phyloP scores from a whole-genome alignment of 1,284 basidiomycete species.

The Coniferiporia weirii region DNA sequence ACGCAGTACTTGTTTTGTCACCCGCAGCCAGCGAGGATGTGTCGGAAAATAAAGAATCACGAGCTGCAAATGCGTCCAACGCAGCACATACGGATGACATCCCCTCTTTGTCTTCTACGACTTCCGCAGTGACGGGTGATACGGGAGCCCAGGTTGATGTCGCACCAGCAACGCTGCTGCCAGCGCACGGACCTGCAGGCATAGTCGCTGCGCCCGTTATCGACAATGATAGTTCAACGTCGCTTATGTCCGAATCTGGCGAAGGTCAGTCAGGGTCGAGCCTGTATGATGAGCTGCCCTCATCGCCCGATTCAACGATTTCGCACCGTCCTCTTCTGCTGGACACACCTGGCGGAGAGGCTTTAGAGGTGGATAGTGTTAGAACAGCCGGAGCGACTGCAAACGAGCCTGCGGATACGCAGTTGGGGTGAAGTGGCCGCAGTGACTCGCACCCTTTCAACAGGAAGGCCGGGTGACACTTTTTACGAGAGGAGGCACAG shows the following conservation, averaged over 20 bases:
- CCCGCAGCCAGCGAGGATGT: not conserved
- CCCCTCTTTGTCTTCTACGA: not conserved
- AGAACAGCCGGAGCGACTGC: not conserved
- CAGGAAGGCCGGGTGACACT: not conserved
- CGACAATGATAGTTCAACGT: slow-evolving; percentile 15
- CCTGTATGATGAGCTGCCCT: slow-evolving; percentile 32
- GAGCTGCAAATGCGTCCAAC: not conserved
- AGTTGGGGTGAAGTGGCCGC: not conserved
- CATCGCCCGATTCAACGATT: slow-evolving; percentile 32
- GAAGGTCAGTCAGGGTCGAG: slow-evolving; percentile 23
- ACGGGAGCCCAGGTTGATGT: not conserved
- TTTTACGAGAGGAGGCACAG: not conserved
- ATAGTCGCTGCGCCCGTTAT: not conserved
- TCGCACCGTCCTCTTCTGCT: slow-evolving; percentile 32
- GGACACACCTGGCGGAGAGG: slow-evolving; percentile 8
- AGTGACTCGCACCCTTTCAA: not conserved
- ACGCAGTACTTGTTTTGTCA: not conserved
- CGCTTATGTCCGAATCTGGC: slow-evolving; percentile 28
- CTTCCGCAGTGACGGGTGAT: not conserved
- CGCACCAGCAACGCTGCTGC: not conserved
- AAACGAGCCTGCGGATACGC: not conserved
- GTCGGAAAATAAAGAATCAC: not conserved
- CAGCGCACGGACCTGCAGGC: not conserved
- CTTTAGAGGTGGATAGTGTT: not conserved
- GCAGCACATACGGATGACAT: not conserved